These are phyloP conservation scores for Trametes pubescens DNA, from an alignment of 1,284 basidiomycete species.

Conservation along the genomic window DNA sequence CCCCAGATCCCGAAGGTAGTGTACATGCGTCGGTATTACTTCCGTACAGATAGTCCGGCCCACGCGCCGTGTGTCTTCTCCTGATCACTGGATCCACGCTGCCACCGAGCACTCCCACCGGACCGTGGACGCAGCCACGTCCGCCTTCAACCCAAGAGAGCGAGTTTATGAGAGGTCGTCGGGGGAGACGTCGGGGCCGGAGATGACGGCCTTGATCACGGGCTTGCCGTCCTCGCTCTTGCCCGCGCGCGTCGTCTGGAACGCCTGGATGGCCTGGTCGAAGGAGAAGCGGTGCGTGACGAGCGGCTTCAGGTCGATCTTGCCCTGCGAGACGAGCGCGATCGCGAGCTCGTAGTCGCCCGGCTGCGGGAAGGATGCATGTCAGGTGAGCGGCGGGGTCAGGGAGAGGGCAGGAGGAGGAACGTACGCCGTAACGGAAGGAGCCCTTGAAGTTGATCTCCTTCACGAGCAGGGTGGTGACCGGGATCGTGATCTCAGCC, in stretches of 20 bases:
- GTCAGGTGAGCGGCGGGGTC: constrained; percentile 8
- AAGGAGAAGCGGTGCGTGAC: constrained; percentile 90
- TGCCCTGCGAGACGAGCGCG: constrained; percentile 79
- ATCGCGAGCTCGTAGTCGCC: constrained; percentile 90
- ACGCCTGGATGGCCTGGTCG: constrained; percentile 79
- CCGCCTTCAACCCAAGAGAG: constrained; percentile 6
- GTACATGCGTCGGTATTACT: constrained; percentile 21
- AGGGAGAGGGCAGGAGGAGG: constrained; percentile 2
- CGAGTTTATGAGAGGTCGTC: constrained; percentile 33
- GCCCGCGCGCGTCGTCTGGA: constrained; percentile 81
- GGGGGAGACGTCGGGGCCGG: constrained; percentile 67
- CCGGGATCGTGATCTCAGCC: constrained; percentile 67
- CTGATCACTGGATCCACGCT: no score
- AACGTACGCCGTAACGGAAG: constrained; percentile 84
- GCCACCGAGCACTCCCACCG: background rate
- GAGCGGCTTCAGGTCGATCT: constrained; percentile 87
- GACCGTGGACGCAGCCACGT: background rate
- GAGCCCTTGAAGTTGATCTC: constrained; percentile 87
- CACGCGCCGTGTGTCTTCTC: background rate
- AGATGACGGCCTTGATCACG: constrained; percentile 81
- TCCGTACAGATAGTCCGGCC: constrained; percentile 15
- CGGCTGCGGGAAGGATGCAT: constrained; percentile 53
- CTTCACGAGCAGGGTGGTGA: constrained; percentile 71
- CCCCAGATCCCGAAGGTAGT: constrained; percentile 16
- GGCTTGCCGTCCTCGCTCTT: constrained; percentile 81